phyloP scores from a whole-genome alignment of 192 early-diverging fungal species.

The Backusella australiensis region DNA sequence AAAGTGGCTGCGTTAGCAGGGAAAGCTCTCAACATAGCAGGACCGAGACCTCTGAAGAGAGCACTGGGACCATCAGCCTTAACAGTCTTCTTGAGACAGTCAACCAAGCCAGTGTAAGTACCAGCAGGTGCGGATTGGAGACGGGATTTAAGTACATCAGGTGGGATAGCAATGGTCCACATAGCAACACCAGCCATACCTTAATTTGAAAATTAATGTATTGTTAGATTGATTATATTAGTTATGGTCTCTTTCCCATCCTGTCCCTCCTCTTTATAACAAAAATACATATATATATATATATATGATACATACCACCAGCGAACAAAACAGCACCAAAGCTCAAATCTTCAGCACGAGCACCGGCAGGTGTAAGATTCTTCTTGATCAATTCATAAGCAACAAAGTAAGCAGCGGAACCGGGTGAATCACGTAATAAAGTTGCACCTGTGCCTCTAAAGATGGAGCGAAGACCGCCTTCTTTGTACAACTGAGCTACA shows the following conservation, averaged over 20 bases:
- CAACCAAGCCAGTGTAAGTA: conserved; percentile 72
- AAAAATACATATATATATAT: not conserved
- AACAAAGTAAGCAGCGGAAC: conserved; percentile 91
- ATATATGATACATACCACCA: conserved; percentile 64
- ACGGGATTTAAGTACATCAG: conserved; percentile 90
- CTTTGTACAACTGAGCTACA: conserved; percentile 73
- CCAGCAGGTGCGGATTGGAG: conserved; percentile 87
- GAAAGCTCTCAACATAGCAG: conserved; percentile 88
- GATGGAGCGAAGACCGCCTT: conserved; percentile 84
- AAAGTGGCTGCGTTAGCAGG: conserved; percentile 81
- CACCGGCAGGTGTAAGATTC: conserved; percentile 58
- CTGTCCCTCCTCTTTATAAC: not conserved
- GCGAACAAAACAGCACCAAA: conserved; percentile 85
- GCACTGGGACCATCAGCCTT: conserved; percentile 69
- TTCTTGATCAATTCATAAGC: conserved; percentile 90
- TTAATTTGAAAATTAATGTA: conserved; percentile 15
- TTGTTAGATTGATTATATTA: not conserved
- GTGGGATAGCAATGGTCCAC: conserved; percentile 94
- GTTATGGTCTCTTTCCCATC: not conserved
- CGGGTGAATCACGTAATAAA: conserved; percentile 88
- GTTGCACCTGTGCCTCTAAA: conserved; percentile 96
- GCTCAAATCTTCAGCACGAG: conserved; percentile 73
- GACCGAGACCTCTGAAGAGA: conserved; percentile 85
- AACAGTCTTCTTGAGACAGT: conserved; percentile 61
- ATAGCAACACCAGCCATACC: conserved; percentile 96